Percentiles rank a stretch among this genome's conserved stretches.
phyloP scores from a whole-genome alignment of 2,329 filamentous ascomycete genomes.

The Lasiodiplodia theobromae region DNA sequence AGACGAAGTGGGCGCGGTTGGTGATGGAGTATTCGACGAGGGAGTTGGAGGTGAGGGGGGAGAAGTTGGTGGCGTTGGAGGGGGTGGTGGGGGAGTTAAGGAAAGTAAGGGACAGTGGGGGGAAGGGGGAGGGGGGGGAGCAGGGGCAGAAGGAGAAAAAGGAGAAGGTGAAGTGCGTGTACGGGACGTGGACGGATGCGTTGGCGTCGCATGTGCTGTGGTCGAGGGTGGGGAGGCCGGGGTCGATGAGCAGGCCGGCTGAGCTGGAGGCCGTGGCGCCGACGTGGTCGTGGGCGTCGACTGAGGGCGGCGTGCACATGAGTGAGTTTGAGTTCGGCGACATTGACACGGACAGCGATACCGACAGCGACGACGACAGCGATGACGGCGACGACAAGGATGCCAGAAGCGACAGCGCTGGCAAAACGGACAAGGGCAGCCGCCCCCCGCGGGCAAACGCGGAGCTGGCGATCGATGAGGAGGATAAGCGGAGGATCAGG shows the following conservation, averaged over 20 bases:
- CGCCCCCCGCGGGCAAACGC: not conserved
- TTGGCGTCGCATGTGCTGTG: slow-evolving; percentile 5
- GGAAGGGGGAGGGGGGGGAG: not conserved
- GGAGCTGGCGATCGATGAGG: not conserved
- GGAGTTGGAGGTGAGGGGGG: not conserved
- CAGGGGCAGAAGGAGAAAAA: not conserved
- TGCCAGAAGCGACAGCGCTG: no score
- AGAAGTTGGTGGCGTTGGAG: not conserved
- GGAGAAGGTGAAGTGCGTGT: not conserved
- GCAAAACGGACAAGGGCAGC: no score
- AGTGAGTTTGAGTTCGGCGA: not conserved
- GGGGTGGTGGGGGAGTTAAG: not conserved
- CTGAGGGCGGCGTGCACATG: not conserved
- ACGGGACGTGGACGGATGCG: not conserved
- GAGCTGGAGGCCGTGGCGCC: not conserved
- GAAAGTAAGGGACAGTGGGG: no score
- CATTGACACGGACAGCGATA: not conserved
- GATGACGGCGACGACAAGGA: not conserved
- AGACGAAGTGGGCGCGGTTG: not conserved
- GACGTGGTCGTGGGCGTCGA: slow-evolving; percentile 22
- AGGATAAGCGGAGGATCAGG: not conserved
- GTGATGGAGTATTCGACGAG: not conserved
- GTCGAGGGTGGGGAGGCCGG: not conserved
- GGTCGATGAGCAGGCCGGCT: not conserved
- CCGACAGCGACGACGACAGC: no score